Conservation (phyloP, 345 rosid genomes). For the Hevea brasiliensis region DNA sequence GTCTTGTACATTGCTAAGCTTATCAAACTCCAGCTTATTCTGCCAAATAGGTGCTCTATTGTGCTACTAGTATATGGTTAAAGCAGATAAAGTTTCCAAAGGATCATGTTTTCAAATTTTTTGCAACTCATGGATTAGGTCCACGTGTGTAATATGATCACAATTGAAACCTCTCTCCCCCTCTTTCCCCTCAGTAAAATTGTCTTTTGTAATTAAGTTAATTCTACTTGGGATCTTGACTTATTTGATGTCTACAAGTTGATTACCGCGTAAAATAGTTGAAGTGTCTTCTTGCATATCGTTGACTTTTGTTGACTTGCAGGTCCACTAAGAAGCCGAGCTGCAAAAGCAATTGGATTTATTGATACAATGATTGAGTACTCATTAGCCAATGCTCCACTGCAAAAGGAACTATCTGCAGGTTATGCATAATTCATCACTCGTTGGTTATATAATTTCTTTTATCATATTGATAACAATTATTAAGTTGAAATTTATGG, state of each 20-base stretch:
- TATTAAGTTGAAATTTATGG: conserved; percentile 12
- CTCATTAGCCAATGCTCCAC: conserved; percentile 74
- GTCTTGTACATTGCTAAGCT: no score
- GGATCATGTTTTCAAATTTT: no score
- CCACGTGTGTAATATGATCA: no score
- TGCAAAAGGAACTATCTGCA: conserved; percentile 83
- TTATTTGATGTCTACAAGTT: background rate
- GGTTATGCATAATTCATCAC: conserved; percentile 37
- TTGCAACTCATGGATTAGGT: no score
- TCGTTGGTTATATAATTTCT: background rate
- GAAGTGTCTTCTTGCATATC: background rate
- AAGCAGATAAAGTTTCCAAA: no score
- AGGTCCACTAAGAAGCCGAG: conserved; percentile 77
- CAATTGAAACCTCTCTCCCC: no score
- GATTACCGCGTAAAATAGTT: background rate
- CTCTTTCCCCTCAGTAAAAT: no score
- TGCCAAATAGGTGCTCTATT: no score
- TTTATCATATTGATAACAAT: background rate
- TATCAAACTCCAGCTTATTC: no score
- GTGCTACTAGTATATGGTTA: no score
- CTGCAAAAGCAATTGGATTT: conserved; percentile 80
- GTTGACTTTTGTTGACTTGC: background rate
- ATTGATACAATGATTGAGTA: conserved; percentile 86
- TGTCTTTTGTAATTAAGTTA: background rate
- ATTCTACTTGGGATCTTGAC: background rate